Evolutionary conservation across 2,329 filamentous ascomycete species (phyloP).

Genomic region (Ceratocystis destructans): DNA sequence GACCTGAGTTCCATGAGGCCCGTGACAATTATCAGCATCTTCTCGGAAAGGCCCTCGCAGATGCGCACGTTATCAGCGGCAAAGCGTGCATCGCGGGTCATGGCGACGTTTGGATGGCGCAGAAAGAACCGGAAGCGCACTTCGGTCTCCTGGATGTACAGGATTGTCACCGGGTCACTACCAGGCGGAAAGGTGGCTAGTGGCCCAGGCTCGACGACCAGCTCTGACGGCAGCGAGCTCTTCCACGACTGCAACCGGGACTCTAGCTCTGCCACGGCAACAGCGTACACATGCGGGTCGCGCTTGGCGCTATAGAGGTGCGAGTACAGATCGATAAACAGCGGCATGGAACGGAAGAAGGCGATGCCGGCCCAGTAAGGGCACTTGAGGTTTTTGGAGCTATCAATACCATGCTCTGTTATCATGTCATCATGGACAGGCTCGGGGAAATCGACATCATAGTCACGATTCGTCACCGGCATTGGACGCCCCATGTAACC

Average conservation of each 20-base stretch:
- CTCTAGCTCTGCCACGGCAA: conserved; percentile 51
- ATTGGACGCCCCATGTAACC: conserved; percentile 68
- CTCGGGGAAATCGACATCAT: conserved; percentile 65
- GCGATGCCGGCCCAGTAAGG: conserved; percentile 53
- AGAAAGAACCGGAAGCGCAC: conserved; percentile 47
- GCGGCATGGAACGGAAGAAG: conserved; percentile 49
- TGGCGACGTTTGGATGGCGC: conserved; percentile 47
- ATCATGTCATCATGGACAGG: conserved; percentile 57
- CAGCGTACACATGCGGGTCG: conserved; percentile 48
- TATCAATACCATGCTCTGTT: conserved; percentile 48
- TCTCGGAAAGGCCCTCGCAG: conserved; percentile 51
- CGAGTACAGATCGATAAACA: conserved; percentile 61
- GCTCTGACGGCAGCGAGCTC: conserved; percentile 46
- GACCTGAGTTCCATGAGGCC: conserved; percentile 50
- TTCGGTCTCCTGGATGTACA: conserved; percentile 40
- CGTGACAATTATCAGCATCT: conserved; percentile 47
- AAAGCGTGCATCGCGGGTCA: conserved; percentile 39
- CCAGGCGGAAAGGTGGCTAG: conserved; percentile 21
- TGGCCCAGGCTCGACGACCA: conserved; percentile 32
- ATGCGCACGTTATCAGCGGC: conserved; percentile 50
- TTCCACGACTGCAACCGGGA: conserved; percentile 49
- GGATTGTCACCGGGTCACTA: conserved; percentile 32
- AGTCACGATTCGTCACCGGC: conserved; percentile 57
- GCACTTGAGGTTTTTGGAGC: conserved; percentile 40
- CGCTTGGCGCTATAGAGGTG: conserved; percentile 60